A percentile compares a stretch with the other conserved stretches of the same genome.
Conservation (phyloP, 345 rosid genomes). For the Eucalyptus curtisii region DNA sequence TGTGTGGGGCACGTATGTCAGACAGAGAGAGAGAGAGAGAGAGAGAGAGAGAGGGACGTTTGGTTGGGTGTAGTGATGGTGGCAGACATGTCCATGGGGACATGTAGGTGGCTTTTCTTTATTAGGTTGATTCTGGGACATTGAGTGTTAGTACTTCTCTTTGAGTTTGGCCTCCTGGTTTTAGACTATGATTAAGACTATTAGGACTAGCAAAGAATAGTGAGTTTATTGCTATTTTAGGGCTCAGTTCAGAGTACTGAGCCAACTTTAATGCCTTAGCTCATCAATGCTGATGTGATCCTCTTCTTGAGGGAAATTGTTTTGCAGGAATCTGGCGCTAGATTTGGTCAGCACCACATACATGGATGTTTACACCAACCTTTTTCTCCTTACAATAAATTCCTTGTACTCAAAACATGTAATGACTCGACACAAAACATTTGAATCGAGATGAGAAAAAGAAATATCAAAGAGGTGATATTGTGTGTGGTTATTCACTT, state of each 20-base stretch:
- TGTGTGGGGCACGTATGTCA: not conserved
- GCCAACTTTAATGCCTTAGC: not conserved
- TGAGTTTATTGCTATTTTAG: not conserved
- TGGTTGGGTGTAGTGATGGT: slow-evolving; percentile 8
- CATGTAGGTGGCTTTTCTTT: not conserved
- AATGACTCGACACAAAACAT: not conserved
- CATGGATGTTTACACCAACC: not conserved
- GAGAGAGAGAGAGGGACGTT: not conserved
- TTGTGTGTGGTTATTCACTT: not conserved
- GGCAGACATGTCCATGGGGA: slow-evolving; percentile 23
- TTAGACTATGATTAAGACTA: not conserved
- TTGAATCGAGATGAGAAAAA: not conserved
- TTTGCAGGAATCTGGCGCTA: not conserved
- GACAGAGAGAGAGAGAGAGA: not conserved
- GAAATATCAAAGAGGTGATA: not conserved
- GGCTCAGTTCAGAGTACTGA: not conserved
- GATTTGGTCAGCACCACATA: not conserved
- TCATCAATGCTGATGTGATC: not conserved
- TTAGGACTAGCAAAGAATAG: not conserved
- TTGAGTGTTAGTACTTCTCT: not conserved
- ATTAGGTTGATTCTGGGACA: not conserved
- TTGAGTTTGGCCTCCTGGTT: not conserved
- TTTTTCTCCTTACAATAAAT: not conserved
- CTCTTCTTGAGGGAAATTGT: not conserved
- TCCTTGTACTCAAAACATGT: not conserved